Evolutionary conservation across 345 rosid genomes (phyloP).

Genomic region (Erodium maritimum): DNA sequence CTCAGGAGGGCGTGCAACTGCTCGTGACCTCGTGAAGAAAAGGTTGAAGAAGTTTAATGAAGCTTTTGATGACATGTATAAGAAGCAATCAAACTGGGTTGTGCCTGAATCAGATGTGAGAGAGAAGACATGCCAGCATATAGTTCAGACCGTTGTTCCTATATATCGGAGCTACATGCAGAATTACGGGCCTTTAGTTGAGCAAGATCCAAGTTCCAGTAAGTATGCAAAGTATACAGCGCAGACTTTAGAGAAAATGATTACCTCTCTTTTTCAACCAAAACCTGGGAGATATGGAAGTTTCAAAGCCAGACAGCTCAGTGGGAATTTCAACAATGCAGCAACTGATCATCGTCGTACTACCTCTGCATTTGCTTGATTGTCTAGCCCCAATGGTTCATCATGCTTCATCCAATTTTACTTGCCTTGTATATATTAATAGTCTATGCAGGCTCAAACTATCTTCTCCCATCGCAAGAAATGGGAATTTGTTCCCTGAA

Average conservation of each 20-base stretch:
- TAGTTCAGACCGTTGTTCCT: constrained; percentile 70
- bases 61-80: constrained; percentile 76
- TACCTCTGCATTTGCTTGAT: constrained; percentile 59
- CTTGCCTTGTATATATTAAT: too few relatives aligned
- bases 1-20: constrained; percentile 98
- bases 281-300: constrained; percentile 78
- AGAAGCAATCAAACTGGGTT: constrained; percentile 69
- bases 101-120: constrained; percentile 76
- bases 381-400: neutral
- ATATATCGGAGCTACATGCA: constrained; percentile 97
- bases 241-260: constrained; percentile 75
- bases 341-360: constrained; percentile 60
- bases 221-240: constrained; percentile 84
- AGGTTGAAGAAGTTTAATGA: constrained; percentile 77
- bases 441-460: too few relatives aligned
- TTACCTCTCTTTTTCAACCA: constrained; percentile 62
- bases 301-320: constrained; percentile 54
- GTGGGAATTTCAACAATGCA: constrained; percentile 43
- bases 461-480: too few relatives aligned
- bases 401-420: too few relatives aligned
- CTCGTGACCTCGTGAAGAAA: constrained; percentile 98
- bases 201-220: constrained; percentile 71
- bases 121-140: constrained; percentile 69
- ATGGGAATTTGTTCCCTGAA: too few relatives aligned
- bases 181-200: constrained; percentile 89